These are phyloP conservation scores for Clavulina sp. DNA, from an alignment of 768 basidiomycete genomes.

Conservation along the genomic window DNA sequence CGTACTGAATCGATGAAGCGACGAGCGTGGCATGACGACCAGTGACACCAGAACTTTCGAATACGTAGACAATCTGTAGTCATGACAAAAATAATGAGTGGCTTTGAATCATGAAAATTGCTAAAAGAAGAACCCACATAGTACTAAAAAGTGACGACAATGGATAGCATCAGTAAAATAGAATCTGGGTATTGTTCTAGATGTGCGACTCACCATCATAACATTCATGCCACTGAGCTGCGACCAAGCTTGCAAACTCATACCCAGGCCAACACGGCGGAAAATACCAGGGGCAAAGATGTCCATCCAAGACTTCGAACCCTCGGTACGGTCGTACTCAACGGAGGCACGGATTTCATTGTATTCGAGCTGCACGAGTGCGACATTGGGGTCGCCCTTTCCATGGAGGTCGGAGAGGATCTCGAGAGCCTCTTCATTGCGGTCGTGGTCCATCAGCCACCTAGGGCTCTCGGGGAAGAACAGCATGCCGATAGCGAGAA, in stretches of 20 bases:
- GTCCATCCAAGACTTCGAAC: constrained; percentile 53
- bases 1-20: constrained; percentile 34
- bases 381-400: constrained; percentile 35
- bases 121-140: background rate
- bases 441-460: constrained; percentile 42
- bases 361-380: constrained; percentile 51
- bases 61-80: constrained; percentile 39
- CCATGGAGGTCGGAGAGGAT: constrained; percentile 64
- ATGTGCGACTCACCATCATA: constrained; percentile 40
- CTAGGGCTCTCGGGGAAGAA: constrained; percentile 33
- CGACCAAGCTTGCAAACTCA: constrained; percentile 63
- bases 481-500: constrained; percentile 49
- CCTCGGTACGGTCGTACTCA: constrained; percentile 43
- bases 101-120: background rate
- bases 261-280: constrained; percentile 53
- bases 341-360: constrained; percentile 42
- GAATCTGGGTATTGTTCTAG: background rate
- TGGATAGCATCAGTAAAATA: background rate
- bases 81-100: background rate
- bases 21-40: constrained; percentile 59
- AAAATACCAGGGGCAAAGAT: constrained; percentile 47
- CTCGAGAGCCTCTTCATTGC: constrained; percentile 45
- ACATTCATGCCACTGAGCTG: constrained; percentile 64
- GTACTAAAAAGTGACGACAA: background rate
- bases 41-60: constrained; percentile 60